Percentiles rank a stretch among this genome's conserved stretches.
Evolutionary conservation across 2,329 filamentous ascomycete species (phyloP).

Genomic region (Aureobasidium sp.): DNA sequence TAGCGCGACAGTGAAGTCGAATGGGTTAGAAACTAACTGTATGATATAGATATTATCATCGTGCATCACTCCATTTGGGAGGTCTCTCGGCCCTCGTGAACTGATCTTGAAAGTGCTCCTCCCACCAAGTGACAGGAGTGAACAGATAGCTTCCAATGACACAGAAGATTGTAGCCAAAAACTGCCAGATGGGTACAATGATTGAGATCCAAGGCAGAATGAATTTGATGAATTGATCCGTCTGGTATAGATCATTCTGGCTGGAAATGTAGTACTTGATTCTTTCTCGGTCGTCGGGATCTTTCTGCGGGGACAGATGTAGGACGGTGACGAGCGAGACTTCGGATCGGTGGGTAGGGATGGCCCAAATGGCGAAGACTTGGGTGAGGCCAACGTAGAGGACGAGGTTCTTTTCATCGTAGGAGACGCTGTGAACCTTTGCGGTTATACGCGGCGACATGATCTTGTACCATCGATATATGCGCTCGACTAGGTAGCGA

Average conservation of each 20-base stretch:
- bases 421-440: constrained; percentile 61
- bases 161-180: constrained; percentile 59
- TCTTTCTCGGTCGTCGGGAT: not conserved
- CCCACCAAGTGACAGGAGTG: constrained; percentile 45
- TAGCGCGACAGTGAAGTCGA: not conserved
- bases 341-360: constrained; percentile 64
- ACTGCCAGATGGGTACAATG: constrained; percentile 56
- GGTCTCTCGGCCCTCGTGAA: constrained; percentile 14
- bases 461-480: constrained; percentile 82
- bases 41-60: not conserved
- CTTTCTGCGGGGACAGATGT: constrained; percentile 21
- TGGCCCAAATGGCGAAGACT: constrained; percentile 67
- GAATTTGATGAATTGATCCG: constrained; percentile 69
- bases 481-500: constrained; percentile 57
- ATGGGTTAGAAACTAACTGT: not conserved
- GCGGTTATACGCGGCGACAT: constrained; percentile 68
- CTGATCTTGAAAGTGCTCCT: constrained; percentile 32
- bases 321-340: constrained; percentile 29
- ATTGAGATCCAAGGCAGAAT: constrained; percentile 51
- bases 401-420: constrained; percentile 57
- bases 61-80: constrained; percentile 17
- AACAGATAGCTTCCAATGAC: constrained; percentile 49
- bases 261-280: constrained; percentile 62
- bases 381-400: constrained; percentile 71
- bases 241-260: constrained; percentile 79